phyloP scores from a whole-genome alignment of 2,329 filamentous ascomycete genomes.

The Ceratocystis cubensis region DNA sequence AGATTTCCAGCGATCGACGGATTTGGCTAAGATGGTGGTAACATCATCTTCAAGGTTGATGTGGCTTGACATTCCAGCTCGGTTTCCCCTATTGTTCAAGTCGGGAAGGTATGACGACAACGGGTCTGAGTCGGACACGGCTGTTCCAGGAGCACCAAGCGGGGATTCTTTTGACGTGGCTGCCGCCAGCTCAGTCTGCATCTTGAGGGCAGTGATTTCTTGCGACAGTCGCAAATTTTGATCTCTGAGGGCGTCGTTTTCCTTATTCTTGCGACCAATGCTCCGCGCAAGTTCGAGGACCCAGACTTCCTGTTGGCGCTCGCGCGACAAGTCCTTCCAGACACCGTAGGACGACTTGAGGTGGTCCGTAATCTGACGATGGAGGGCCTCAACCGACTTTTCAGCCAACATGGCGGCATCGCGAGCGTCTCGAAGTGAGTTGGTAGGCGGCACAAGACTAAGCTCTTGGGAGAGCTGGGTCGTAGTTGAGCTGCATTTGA shows the following conservation, averaged over 20 bases:
- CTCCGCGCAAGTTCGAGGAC: conserved; percentile 48
- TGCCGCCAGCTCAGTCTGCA: conserved; percentile 45
- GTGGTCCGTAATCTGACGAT: conserved; percentile 60
- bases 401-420: conserved; percentile 39
- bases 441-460: conserved; percentile 32
- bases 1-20: conserved; percentile 50
- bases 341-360: conserved; percentile 63
- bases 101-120: conserved; percentile 36
- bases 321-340: conserved; percentile 54
- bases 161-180: conserved; percentile 37
- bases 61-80: conserved; percentile 14
- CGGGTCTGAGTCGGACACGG: conserved; percentile 40
- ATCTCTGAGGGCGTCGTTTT: conserved; percentile 40
- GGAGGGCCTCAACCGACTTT: conserved; percentile 44
- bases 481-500: conserved; percentile 39
- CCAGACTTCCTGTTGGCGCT: conserved; percentile 49
- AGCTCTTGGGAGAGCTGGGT: conserved; percentile 40
- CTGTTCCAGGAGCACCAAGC: conserved; percentile 38
- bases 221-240: conserved; percentile 41
- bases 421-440: conserved; percentile 32
- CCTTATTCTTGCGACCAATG: conserved; percentile 44
- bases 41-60: conserved; percentile 37
- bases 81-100: conserved; percentile 30
- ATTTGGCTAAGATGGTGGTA: conserved; percentile 39
- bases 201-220: conserved; percentile 44